These are phyloP conservation scores for Eutrema yunnanense DNA, from an alignment of 345 rosid genomes.

Conservation along the genomic window DNA sequence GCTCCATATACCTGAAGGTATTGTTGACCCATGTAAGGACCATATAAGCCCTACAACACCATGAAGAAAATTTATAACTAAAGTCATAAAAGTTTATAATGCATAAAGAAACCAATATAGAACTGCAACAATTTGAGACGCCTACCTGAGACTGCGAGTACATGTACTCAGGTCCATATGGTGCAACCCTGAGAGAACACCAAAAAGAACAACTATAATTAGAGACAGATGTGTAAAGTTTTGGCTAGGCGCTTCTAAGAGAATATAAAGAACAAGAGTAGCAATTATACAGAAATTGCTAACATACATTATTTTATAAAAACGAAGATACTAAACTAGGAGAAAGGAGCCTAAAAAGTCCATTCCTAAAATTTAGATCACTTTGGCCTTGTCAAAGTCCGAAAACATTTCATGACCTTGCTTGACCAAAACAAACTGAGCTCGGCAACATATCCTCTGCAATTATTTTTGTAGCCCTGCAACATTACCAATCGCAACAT, in stretches of 20 bases:
- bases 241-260: not conserved
- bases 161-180: constrained; percentile 72
- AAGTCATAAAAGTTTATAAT: not conserved
- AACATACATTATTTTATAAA: not conserved
- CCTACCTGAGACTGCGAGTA: constrained; percentile 65
- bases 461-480: constrained; percentile 61
- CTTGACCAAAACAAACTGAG: constrained; percentile 56
- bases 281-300: not conserved
- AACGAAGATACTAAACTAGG: not conserved
- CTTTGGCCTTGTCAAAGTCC: constrained; percentile 10
- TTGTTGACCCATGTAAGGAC: constrained; percentile 69
- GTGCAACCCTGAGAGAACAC: constrained; percentile 53
- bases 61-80: not conserved
- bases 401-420: constrained; percentile 44
- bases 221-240: not conserved
- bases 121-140: not conserved
- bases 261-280: not conserved
- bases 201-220: not conserved
- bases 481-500: constrained; percentile 66
- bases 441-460: constrained; percentile 52
- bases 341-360: not conserved
- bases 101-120: constrained; percentile 6
- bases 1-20: constrained; percentile 81
- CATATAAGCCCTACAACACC: constrained; percentile 53
- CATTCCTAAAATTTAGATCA: not conserved